These are phyloP conservation scores for Penicillium hesseltinei DNA, from an alignment of 2,329 filamentous ascomycete genomes.

Conservation along the genomic window DNA sequence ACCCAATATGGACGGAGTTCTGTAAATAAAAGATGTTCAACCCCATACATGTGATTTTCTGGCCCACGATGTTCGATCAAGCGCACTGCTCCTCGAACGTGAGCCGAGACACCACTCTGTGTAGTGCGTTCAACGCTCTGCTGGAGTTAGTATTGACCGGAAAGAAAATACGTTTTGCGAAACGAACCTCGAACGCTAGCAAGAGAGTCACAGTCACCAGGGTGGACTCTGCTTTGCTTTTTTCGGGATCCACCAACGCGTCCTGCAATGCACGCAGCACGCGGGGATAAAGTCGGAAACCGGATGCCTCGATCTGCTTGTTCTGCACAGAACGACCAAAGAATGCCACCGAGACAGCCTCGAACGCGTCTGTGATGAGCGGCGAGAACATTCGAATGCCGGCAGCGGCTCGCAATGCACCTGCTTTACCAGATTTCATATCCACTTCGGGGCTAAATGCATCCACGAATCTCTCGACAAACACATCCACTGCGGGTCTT, in stretches of 20 bases:
- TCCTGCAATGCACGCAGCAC: constrained; percentile 39
- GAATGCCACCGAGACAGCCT: constrained; percentile 40
- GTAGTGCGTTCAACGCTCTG: constrained; percentile 40
- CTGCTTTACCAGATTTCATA: constrained; percentile 34
- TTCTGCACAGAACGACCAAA: constrained; percentile 40
- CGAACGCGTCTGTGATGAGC: constrained; percentile 37
- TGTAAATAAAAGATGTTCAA: constrained; percentile 40
- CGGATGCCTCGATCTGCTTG: constrained; percentile 33
- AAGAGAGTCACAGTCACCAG: constrained; percentile 40
- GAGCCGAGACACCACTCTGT: constrained; percentile 31
- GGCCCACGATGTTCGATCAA: constrained; percentile 41
- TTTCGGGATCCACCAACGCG: constrained; percentile 36
- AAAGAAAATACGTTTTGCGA: no score
- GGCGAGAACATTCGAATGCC: constrained; percentile 43
- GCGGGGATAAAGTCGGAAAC: constrained; percentile 35
- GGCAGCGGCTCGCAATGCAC: constrained; percentile 38
- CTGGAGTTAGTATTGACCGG: constrained; percentile 2
- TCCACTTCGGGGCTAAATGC: constrained; percentile 42
- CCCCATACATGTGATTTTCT: constrained; percentile 40
- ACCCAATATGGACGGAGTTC: constrained; percentile 43
- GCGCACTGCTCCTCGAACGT: constrained; percentile 37
- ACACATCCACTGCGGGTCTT: constrained; percentile 34
- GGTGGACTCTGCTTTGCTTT: constrained; percentile 38
- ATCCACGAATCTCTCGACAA: constrained; percentile 41
- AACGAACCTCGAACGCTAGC: constrained; percentile 38